These are phyloP conservation scores for Entomophthora muscae DNA, from an alignment of 371 early-diverging fungal genomes.

Conservation along the genomic window DNA sequence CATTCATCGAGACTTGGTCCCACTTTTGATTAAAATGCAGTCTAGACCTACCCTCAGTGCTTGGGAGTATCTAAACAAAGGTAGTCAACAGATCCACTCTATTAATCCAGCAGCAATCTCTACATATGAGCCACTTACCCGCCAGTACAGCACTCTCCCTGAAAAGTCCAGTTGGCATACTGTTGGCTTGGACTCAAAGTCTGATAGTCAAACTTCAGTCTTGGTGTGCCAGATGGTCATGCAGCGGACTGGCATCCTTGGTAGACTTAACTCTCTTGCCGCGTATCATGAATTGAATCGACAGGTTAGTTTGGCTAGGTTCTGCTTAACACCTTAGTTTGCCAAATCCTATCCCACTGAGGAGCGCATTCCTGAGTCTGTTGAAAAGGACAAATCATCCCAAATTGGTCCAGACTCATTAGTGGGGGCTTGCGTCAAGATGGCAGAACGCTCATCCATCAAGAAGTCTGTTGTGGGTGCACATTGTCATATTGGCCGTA, in stretches of 20 bases:
- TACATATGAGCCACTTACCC: not conserved
- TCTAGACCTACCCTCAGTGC: not conserved
- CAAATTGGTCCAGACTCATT: conserved; percentile 62
- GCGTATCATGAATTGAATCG: conserved; percentile 74
- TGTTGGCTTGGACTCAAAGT: not conserved
- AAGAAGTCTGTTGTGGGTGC: conserved; percentile 84
- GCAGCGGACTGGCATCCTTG: conserved; percentile 12
- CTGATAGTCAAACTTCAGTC: too few species aligned
- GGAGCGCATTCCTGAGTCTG: not conserved
- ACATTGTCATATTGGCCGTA: conserved; percentile 82
- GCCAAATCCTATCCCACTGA: not conserved
- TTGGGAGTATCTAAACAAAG: conserved; percentile 1
- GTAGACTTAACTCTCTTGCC: conserved; percentile 65
- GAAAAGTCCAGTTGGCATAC: not conserved
- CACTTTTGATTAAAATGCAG: conserved; percentile 2
- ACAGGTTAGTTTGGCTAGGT: conserved; percentile 20
- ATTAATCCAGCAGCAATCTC: not conserved
- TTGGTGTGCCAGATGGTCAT: not conserved
- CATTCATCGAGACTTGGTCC: not conserved
- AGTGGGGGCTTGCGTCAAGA: conserved; percentile 70
- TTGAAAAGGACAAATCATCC: not conserved
- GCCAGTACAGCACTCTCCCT: not conserved
- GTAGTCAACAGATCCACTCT: not conserved
- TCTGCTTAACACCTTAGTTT: not conserved
- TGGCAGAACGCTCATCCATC: conserved; percentile 77